phyloP scores from a whole-genome alignment of 179 eudicot species.

The Actinidia chinensis region DNA sequence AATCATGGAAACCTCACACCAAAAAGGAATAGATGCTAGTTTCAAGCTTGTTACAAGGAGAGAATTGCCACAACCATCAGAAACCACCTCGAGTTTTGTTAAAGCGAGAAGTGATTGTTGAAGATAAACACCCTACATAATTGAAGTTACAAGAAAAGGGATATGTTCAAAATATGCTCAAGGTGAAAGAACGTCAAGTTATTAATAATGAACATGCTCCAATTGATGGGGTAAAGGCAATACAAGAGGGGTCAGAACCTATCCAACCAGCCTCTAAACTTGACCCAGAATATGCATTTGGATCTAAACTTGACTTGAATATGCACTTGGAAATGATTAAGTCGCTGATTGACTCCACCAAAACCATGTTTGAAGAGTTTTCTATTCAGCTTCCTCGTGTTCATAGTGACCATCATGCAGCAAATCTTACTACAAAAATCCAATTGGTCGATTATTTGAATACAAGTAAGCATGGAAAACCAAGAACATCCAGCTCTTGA shows the following conservation, averaged over 20 bases:
- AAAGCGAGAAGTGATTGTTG: too few relatives aligned
- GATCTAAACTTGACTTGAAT: not conserved
- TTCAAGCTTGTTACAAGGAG: not conserved
- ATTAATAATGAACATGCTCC: not conserved
- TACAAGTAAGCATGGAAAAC: not conserved
- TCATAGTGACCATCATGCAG: not conserved
- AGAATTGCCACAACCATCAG: not conserved
- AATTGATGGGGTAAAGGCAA: not conserved
- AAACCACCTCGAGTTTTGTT: too few relatives aligned
- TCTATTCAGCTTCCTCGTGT: not conserved
- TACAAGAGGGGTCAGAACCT: not conserved
- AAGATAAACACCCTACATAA: too few relatives aligned
- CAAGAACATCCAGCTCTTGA: not conserved
- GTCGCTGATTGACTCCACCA: not conserved
- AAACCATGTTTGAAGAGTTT: not conserved
- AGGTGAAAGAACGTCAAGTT: not conserved
- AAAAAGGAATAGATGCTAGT: not conserved
- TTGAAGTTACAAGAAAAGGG: not conserved
- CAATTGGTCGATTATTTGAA: not conserved
- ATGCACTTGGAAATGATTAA: not conserved
- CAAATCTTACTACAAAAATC: not conserved
- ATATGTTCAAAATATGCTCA: not conserved
- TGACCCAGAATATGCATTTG: not conserved
- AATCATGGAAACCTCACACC: not conserved
- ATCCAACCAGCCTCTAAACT: not conserved